A percentile compares a stretch with the other conserved stretches of the same genome.
phyloP scores from a whole-genome alignment of 1,139 yeast species.

The Taiozyma sp. region DNA sequence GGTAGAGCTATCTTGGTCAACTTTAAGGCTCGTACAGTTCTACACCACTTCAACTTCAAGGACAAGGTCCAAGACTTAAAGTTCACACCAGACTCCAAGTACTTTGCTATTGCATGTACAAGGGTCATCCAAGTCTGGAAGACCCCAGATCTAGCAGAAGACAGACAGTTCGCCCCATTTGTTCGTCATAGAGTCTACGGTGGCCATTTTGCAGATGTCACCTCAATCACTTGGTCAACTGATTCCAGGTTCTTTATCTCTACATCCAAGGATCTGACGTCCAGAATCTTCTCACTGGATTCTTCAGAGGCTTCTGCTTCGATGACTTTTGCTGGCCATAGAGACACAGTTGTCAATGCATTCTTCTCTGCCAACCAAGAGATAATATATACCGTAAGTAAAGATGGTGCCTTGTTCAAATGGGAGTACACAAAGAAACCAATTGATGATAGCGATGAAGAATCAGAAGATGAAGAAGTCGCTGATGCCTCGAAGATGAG shows the following conservation, averaged over 20 bases:
- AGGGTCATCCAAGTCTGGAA: constrained; percentile 91
- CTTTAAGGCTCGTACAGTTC: constrained; percentile 76
- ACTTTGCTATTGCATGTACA: constrained; percentile 83
- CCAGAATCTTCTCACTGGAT: constrained; percentile 77
- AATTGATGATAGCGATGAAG: constrained; percentile 31
- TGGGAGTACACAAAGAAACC: constrained; percentile 79
- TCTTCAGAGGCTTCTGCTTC: constrained; percentile 77
- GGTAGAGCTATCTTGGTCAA: constrained; percentile 93
- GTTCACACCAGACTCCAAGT: constrained; percentile 86
- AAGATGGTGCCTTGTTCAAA: constrained; percentile 89
- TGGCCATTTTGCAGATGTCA: constrained; percentile 86
- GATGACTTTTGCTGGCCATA: constrained; percentile 86
- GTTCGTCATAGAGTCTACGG: constrained; percentile 86
- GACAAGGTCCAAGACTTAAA: constrained; percentile 68
- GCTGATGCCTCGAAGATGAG: constrained; percentile 38
- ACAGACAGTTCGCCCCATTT: constrained; percentile 92
- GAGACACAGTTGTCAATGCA: constrained; percentile 83
- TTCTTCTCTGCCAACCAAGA: constrained; percentile 87
- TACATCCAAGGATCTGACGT: constrained; percentile 85
- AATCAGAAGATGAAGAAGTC: constrained; percentile 36
- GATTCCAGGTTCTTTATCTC: constrained; percentile 87
- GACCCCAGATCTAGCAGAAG: constrained; percentile 72
- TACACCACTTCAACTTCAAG: constrained; percentile 92
- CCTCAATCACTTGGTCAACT: constrained; percentile 79
- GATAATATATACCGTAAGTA: constrained; percentile 82